Evolutionary conservation across 2,329 filamentous ascomycete genomes (phyloP).

Genomic region (Colletotrichum horii): DNA sequence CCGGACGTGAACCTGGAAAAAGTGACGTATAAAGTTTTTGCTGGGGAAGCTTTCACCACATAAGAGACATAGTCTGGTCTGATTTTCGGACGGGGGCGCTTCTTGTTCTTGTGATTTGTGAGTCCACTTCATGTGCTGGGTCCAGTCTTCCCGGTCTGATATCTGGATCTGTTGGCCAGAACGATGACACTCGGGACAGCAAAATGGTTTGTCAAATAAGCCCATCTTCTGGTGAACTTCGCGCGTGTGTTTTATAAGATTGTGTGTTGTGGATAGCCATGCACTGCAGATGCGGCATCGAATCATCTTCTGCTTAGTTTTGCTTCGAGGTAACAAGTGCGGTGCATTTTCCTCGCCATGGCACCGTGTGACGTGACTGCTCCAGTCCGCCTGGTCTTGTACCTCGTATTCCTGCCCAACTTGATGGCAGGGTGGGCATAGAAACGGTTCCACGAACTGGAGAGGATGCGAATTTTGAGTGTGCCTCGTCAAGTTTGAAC

Average conservation of each 20-base stretch:
- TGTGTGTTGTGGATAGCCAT: not conserved
- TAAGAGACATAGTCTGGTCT: not conserved
- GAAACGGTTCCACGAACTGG: not conserved
- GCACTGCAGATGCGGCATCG: not conserved
- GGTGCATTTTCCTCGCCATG: not conserved
- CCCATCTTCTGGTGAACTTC: not conserved
- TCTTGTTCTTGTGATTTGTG: not conserved
- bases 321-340: not conserved
- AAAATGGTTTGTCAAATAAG: not conserved
- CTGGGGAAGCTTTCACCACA: not conserved
- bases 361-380: not conserved
- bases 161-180: not conserved
- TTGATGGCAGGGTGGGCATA: not conserved
- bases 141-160: not conserved
- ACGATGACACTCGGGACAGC: not conserved
- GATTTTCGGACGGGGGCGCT: not conserved
- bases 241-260: not conserved
- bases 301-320: not conserved
- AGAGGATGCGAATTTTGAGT: not conserved
- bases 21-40: not conserved
- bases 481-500: not conserved
- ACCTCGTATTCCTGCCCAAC: not conserved
- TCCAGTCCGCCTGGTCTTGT: not conserved
- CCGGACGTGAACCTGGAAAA: not conserved
- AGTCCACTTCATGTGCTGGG: not conserved